These are phyloP conservation scores for Kandelia obovata DNA, from an alignment of 345 rosid species.

Conservation along the genomic window DNA sequence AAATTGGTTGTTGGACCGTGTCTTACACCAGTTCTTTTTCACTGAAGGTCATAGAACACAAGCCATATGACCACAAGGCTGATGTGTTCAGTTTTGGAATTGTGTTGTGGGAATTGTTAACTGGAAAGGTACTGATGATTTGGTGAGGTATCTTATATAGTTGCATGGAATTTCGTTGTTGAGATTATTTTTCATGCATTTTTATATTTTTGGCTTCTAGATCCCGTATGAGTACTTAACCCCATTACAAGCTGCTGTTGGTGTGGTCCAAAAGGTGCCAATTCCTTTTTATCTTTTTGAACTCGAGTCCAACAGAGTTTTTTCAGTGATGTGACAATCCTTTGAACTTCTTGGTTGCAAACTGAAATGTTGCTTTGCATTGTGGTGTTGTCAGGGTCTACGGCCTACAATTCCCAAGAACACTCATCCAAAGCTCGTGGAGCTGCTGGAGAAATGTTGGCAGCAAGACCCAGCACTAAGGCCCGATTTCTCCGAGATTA, in stretches of 20 bases:
- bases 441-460: slow-evolving; percentile 76
- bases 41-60: slow-evolving; percentile 88
- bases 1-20: slow-evolving; percentile 11
- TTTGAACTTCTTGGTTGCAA: background rate
- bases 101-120: slow-evolving; percentile 88
- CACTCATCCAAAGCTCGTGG: slow-evolving; percentile 58
- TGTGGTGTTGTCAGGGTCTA: slow-evolving; percentile 46
- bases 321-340: too few species aligned
- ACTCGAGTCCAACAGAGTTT: background rate
- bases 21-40: slow-evolving; percentile 37
- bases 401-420: slow-evolving; percentile 78
- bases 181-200: background rate
- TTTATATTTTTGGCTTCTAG: slow-evolving; percentile 43
- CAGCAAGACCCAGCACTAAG: slow-evolving; percentile 79
- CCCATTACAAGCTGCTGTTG: slow-evolving; percentile 96
- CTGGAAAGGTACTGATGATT: slow-evolving; percentile 68
- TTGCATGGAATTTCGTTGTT: background rate
- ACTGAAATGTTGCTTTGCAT: background rate
- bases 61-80: slow-evolving; percentile 96
- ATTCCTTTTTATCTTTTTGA: background rate
- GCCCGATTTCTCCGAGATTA: slow-evolving; percentile 84
- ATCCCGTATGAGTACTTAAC: slow-evolving; percentile 91
- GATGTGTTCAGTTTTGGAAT: slow-evolving; percentile 90
- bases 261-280: slow-evolving; percentile 91
- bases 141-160: background rate